Evolutionary conservation across 768 basidiomycete species (phyloP), one percentile per base, ranked within the genome.

Genomic region (Russula sp.): DNA sequence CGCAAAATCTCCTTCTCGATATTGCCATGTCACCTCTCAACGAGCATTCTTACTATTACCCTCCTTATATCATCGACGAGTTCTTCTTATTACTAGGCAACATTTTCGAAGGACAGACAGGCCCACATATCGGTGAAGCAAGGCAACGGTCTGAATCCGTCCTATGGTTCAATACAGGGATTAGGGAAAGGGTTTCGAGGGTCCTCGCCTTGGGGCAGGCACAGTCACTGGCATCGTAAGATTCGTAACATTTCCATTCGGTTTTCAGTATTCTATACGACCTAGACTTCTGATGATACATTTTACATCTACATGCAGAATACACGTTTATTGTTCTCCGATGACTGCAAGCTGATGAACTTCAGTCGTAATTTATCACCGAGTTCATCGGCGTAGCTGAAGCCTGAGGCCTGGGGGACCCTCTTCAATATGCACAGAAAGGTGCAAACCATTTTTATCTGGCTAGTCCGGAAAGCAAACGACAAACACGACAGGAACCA

Each of bases 1-100:
- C 61, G 13, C 61, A 62, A 38, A 44, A 24, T 6, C 14, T 62
- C 7, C 28, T 62, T 0, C 53, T 62, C 14, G 22, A 36, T 28
- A 11, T 22, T n/a, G 11, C 8, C n/a, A 18, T 5, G 18, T 30
- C 32, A 53, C 8, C 4, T 54, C 24, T 11, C 36, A 5, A 28
- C 13, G 11, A 5, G 8, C 2, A 28, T 34, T 1, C 4, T 14
- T 2, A 0, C 22, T 2, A 34, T 16, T 59, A 38, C 48, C 58
- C 58, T 6, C 0, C 22, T 16, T 50, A 50, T 14, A 59, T 59
- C 16, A 13, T 20, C 2, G 48, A 59, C 5, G 58, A 59, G 34
- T 22, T 59, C 8, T 24, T 49, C 22, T 8, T 26, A 44, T 30
- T 57, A 28, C 26, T 57, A 24, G 26, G 55, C 26, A 57, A 57